Conservation (phyloP, 1,284 basidiomycete genomes). For the Sporisorium iseilematis-ciliati region DNA sequence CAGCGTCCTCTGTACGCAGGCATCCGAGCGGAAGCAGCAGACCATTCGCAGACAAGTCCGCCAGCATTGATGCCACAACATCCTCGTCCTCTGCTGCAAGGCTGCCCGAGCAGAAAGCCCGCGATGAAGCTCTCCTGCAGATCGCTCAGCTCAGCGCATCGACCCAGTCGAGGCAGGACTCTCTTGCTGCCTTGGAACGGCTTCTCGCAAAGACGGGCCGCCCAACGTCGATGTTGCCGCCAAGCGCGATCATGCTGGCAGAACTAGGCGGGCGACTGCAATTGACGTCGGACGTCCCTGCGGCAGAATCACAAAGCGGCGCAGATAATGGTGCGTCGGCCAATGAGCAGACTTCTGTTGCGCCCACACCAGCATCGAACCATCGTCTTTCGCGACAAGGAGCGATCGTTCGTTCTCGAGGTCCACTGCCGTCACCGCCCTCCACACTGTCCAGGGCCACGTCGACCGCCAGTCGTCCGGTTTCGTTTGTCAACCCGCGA, state of each 20-base stretch:
- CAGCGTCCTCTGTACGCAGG: neutral
- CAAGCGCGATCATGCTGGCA: conserved; percentile 19
- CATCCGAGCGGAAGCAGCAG: conserved; percentile 6
- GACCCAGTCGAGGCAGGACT: conserved; percentile 34
- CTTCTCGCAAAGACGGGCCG: conserved; percentile 42
- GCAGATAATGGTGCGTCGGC: neutral
- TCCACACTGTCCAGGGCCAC: conserved; percentile 22
- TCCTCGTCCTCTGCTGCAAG: neutral
- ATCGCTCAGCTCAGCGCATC: conserved; percentile 45
- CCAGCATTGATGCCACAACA: neutral
- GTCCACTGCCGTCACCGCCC: conserved; percentile 11
- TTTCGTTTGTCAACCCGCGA: conserved; percentile 52
- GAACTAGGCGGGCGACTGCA: conserved; percentile 26
- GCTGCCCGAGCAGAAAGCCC: conserved; percentile 40
- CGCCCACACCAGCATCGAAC: neutral
- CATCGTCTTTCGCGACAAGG: conserved; percentile 37
- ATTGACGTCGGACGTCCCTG: neutral
- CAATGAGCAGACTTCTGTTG: neutral
- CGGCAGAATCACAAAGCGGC: neutral
- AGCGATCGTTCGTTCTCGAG: conserved; percentile 28
- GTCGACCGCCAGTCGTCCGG: conserved; percentile 30
- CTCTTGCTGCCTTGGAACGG: conserved; percentile 49
- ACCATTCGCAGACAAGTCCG: neutral
- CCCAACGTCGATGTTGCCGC: conserved; percentile 27
- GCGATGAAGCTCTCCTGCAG: conserved; percentile 47